phyloP scores from a whole-genome alignment of 148 eudicot species.

The Euryodendron excelsum region DNA sequence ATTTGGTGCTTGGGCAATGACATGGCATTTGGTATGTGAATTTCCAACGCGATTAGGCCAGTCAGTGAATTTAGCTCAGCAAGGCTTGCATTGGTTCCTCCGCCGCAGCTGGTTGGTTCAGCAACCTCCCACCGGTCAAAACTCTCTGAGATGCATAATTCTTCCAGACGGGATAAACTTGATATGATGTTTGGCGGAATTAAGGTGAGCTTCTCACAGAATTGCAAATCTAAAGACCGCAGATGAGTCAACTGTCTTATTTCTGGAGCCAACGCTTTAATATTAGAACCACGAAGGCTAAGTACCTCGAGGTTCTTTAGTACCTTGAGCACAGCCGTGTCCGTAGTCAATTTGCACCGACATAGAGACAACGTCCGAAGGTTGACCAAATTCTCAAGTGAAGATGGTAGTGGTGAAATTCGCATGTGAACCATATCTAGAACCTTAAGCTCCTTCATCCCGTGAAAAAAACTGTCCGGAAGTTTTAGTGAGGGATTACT shows the following conservation, averaged over 20 bases:
- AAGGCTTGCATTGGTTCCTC: background rate
- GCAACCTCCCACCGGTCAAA: conserved; percentile 2
- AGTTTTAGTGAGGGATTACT: background rate
- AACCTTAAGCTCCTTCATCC: conserved; percentile 9
- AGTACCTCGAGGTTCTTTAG: conserved; percentile 14
- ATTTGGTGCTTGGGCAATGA: background rate
- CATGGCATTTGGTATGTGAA: conserved; percentile 3
- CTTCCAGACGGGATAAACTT: background rate
- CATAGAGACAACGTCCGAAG: background rate
- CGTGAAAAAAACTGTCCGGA: background rate
- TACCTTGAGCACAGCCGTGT: background rate
- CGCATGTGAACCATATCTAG: background rate
- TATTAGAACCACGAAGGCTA: background rate
- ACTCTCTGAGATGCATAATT: background rate
- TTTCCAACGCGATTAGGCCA: background rate
- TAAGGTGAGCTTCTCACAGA: background rate
- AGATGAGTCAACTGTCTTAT: conserved; percentile 9
- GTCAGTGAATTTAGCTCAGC: background rate
- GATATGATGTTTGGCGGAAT: conserved; percentile 9
- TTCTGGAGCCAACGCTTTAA: background rate
- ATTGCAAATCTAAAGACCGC: conserved; percentile 4
- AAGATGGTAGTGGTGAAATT: background rate
- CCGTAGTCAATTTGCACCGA: background rate
- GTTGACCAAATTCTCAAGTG: background rate
- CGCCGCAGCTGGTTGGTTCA: no score